phyloP scores from a whole-genome alignment of 345 rosid species.

The Triadica sebifera region DNA sequence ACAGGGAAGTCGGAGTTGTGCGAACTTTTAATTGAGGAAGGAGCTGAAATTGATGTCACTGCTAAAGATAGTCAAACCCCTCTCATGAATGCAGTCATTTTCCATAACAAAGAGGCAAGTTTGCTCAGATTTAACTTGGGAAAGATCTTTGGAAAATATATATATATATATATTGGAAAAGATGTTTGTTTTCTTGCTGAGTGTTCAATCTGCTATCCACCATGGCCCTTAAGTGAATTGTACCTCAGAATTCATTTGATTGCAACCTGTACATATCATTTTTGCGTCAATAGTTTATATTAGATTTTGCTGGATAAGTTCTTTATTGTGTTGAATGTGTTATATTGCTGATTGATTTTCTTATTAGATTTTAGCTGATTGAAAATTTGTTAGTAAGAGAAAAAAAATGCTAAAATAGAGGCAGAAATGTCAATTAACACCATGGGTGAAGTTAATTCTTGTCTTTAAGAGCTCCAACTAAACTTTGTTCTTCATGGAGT shows the following conservation, averaged over 20 bases:
- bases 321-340: not conserved
- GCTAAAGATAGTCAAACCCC: conserved; percentile 91
- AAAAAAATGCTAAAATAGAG: not conserved
- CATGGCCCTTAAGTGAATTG: not conserved
- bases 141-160: too few species aligned
- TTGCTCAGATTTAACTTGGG: not conserved
- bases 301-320: not conserved
- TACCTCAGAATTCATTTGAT: too few species aligned
- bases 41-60: conserved; percentile 72
- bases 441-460: not conserved
- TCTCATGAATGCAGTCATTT: conserved; percentile 76
- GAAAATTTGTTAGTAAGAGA: not conserved
- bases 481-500: not conserved
- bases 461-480: not conserved
- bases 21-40: conserved; percentile 81
- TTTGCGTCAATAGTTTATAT: not conserved
- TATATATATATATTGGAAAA: too few species aligned
- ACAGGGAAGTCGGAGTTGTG: conserved; percentile 69
- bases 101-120: conserved; percentile 60
- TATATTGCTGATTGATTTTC: not conserved
- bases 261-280: not conserved
- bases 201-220: not conserved
- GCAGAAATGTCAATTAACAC: not conserved
- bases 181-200: not conserved
- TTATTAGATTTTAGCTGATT: not conserved